A percentile compares a stretch with the other conserved stretches of the same genome.
Conservation (phyloP, 139 green algal species). For the Haematococcus sp. region DNA sequence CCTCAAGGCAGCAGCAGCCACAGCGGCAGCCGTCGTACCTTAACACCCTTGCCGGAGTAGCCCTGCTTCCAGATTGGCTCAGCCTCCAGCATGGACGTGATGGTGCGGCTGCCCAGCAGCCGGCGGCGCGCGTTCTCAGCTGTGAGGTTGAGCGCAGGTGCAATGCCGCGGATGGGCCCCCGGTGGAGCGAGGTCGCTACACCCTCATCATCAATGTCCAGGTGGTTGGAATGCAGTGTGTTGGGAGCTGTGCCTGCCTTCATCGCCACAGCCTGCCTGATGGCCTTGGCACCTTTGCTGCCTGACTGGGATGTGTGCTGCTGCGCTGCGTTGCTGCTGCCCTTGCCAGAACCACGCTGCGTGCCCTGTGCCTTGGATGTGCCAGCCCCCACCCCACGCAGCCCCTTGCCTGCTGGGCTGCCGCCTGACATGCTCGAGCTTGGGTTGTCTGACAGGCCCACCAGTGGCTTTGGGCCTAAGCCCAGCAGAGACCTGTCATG, state of each 20-base stretch:
- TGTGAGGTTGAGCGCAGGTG: too few relatives aligned
- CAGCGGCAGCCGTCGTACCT: too few relatives aligned
- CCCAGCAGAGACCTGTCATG: not conserved
- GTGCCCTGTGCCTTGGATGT: too few relatives aligned
- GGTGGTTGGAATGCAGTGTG: not conserved
- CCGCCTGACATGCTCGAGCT: too few relatives aligned
- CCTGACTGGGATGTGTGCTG: too few relatives aligned
- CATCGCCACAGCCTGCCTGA: not conserved
- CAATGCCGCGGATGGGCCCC: not conserved
- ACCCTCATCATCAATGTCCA: not conserved
- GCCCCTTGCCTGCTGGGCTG: too few relatives aligned
- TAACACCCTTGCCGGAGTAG: slow-evolving; percentile 75
- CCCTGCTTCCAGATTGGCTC: slow-evolving; percentile 79
- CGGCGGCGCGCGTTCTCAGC: not conserved
- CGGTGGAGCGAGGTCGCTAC: not conserved
- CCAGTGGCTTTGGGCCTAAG: not conserved
- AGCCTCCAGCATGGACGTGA: slow-evolving; percentile 59
- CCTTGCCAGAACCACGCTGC: too few relatives aligned
- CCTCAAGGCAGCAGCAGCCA: too few relatives aligned
- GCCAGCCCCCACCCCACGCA: too few relatives aligned
- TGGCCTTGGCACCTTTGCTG: too few relatives aligned
- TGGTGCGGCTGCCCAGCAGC: slow-evolving; percentile 16
- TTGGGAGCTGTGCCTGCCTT: not conserved
- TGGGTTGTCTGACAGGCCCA: too few relatives aligned
- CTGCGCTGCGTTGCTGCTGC: too few relatives aligned